A percentile compares a stretch with the other conserved stretches of the same genome.
Evolutionary conservation across 306 rosid species (phyloP).

Genomic region (Castanea sativa): DNA sequence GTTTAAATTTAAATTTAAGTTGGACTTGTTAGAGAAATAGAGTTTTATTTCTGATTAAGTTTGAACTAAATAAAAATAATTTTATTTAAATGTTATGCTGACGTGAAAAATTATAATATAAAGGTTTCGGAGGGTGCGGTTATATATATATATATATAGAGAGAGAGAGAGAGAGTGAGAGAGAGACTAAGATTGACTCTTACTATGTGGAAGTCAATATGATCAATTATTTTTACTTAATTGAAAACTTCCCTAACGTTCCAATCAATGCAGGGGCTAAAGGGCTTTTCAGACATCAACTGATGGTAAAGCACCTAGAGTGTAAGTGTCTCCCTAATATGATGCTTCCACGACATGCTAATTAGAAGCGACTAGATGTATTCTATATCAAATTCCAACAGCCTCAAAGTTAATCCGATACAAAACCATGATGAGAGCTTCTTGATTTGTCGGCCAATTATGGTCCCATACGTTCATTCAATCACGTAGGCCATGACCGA

Average conservation of each 20-base stretch:
- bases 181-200: background rate
- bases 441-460: constrained; percentile 22
- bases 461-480: constrained; percentile 14
- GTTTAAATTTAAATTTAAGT: too few relatives aligned
- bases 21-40: too few relatives aligned
- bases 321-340: background rate
- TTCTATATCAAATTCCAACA: background rate
- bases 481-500: constrained; percentile 14
- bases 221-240: background rate
- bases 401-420: constrained; percentile 3
- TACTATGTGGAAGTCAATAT: background rate
- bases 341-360: background rate
- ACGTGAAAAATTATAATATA: too few relatives aligned
- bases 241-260: background rate
- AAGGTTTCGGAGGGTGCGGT: too few relatives aligned
- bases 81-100: too few relatives aligned
- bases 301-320: background rate
- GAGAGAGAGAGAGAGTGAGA: too few relatives aligned
- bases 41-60: too few relatives aligned
- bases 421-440: constrained; percentile 3
- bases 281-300: background rate
- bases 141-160: too few relatives aligned
- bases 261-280: background rate
- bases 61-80: too few relatives aligned
- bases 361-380: background rate